Evolutionary conservation across 2,329 filamentous ascomycete species (phyloP).

Genomic region (Aureobasidium sp.): DNA sequence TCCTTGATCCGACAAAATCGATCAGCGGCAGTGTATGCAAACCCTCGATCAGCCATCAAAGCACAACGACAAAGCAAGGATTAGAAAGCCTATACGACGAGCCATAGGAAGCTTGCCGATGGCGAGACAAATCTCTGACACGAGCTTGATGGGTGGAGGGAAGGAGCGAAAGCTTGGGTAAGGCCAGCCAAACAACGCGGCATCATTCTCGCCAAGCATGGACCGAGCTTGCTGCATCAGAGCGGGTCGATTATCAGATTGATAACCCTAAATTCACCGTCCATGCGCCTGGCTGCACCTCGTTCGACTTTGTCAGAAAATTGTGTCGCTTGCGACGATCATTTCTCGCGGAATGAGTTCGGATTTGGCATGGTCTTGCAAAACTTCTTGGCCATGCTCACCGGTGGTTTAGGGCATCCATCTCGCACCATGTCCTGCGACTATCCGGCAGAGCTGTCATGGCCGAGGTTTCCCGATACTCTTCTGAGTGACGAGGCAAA

Average conservation of each 20-base stretch:
- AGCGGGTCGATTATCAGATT: slow-evolving; percentile 14
- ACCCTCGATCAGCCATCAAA: neutral
- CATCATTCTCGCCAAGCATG: neutral
- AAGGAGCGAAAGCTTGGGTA: neutral
- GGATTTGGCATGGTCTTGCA: neutral
- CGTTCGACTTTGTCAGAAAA: neutral
- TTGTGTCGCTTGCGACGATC: neutral
- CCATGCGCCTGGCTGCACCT: slow-evolving; percentile 6
- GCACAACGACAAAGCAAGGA: neutral
- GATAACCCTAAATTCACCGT: slow-evolving; percentile 13
- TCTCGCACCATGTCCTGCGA: neutral
- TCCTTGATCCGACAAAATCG: neutral
- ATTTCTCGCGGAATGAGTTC: neutral
- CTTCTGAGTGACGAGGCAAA: neutral
- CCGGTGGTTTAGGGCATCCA: neutral
- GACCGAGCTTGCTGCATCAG: neutral
- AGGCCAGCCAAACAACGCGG: neutral
- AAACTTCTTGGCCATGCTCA: neutral
- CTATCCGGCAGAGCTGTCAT: neutral
- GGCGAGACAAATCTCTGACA: slow-evolving; percentile 3
- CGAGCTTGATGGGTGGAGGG: neutral
- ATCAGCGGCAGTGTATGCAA: neutral
- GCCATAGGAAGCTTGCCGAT: neutral
- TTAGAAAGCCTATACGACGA: neutral
- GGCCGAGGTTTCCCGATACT: neutral